A percentile compares a stretch with the other conserved stretches of the same genome.
Evolutionary conservation across 306 rosid species (phyloP).

Genomic region (Inga leiocalycina): DNA sequence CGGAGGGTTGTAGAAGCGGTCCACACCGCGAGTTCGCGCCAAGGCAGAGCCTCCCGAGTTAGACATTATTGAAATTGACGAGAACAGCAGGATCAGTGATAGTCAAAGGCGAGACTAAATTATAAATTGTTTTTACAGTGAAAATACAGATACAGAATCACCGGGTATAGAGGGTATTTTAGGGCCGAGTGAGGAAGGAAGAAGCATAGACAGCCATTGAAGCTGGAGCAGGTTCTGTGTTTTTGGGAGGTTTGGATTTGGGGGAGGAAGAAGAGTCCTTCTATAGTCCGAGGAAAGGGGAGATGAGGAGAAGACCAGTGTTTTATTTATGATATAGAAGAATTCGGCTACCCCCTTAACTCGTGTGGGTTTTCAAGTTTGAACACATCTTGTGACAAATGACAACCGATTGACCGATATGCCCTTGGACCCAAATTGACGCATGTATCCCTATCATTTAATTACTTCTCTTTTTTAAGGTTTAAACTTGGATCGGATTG

Average conservation of each 20-base stretch:
- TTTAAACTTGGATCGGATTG: neutral
- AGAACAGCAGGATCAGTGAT: conserved; percentile 16
- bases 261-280: neutral
- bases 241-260: neutral
- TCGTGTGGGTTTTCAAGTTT: conserved; percentile 5
- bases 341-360: neutral
- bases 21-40: conserved; percentile 20
- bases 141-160: neutral
- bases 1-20: conserved; percentile 36
- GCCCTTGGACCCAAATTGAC: conserved; percentile 19
- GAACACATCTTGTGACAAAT: neutral
- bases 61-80: conserved; percentile 36
- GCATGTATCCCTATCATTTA: neutral
- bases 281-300: conserved; percentile 10
- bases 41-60: conserved; percentile 32
- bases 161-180: neutral
- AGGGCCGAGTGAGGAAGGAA: neutral
- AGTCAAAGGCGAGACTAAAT: neutral
- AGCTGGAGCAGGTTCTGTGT: neutral
- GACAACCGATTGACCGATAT: neutral
- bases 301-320: neutral
- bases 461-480: neutral
- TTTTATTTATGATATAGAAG: neutral
- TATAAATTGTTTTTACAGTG: neutral
- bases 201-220: neutral